Base-by-base conservation (phyloP, 768 basidiomycete species). In the Cystobasidiopsis lactophilus region DNA sequence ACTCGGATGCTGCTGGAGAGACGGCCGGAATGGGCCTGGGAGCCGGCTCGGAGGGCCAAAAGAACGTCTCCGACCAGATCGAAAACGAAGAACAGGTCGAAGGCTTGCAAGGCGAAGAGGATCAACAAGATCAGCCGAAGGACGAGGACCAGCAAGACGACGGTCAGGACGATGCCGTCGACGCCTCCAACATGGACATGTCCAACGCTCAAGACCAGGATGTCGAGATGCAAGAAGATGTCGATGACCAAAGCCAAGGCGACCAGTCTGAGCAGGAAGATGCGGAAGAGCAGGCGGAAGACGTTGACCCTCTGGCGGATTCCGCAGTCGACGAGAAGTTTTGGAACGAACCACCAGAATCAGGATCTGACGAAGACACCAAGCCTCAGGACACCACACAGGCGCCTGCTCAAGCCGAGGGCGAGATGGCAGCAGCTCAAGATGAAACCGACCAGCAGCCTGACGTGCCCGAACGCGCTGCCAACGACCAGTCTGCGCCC, bases 71-170 rank as follows among this genome's bases (percentile, higher is more conserved):
- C 71, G 80, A 86, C 61, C 83, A 95, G 63, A 88, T 96, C 50
- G 79, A 89, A 62, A 88, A 95, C 52, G 88, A 96, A 67, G 81
- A 82, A 61, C 91, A 98, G 61, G 82, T 96, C 5, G 93, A 98
- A 61, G 93, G 93, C 0, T 70, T 96, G 23, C 75, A 78, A 63
- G 81, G 76, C 14, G 71, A 71, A 41, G 38, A 62, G 41, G 57
- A 67, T 16, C 52, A 57, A 16, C 55, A 57, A 37, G 79, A 83
- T 19, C 51, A 62, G 50, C 44, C 53, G 23, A 53, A 57, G 29
- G 51, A 55, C 23, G n/a, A n/a, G n/a, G 33, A 35, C 9, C 72
- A 74, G 26, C 66, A 65, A 2, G 70, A 73, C 13, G 66, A 66
- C 16, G 67, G 74, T 18, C 68, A 73, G 16, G 62, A 69, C 16